Evolutionary conservation across 2,329 filamentous ascomycete species (phyloP).

Genomic region (Fusarium fracticaudum): DNA sequence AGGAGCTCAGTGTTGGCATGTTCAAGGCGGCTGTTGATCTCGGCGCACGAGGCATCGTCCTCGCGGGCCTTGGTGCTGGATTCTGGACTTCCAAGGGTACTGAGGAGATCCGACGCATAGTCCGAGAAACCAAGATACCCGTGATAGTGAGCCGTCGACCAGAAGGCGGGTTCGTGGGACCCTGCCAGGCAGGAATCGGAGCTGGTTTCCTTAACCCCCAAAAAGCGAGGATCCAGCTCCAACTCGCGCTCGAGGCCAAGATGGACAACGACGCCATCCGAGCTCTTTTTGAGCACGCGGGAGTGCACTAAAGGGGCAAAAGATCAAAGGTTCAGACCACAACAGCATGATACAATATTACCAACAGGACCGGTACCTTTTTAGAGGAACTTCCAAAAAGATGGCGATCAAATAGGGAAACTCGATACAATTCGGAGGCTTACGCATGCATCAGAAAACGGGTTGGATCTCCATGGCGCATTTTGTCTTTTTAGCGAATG

Average conservation of each 20-base stretch:
- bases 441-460: slow-evolving; percentile 26
- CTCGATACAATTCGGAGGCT: slow-evolving; percentile 12
- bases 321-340: slow-evolving; percentile 13
- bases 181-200: slow-evolving; percentile 50
- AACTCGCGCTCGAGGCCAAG: slow-evolving; percentile 50
- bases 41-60: slow-evolving; percentile 64
- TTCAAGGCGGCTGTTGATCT: slow-evolving; percentile 58
- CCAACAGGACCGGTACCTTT: slow-evolving; percentile 21
- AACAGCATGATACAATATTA: slow-evolving; percentile 4
- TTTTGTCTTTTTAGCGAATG: slow-evolving; percentile 25
- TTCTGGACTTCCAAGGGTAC: slow-evolving; percentile 54
- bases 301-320: slow-evolving; percentile 36
- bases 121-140: slow-evolving; percentile 56
- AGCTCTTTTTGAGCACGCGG: slow-evolving; percentile 43
- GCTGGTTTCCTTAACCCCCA: slow-evolving; percentile 65
- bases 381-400: slow-evolving; percentile 14
- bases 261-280: slow-evolving; percentile 43
- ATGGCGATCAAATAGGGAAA: slow-evolving; percentile 3
- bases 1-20: slow-evolving; percentile 60
- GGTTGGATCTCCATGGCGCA: slow-evolving; percentile 31
- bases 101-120: slow-evolving; percentile 54
- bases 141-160: slow-evolving; percentile 62
- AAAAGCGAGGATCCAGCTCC: slow-evolving; percentile 63
- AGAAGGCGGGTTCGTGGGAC: slow-evolving; percentile 62
- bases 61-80: slow-evolving; percentile 65